Evolutionary conservation across 176 grass and related monocot genomes (phyloP).

Genomic region (Carex parvula): DNA sequence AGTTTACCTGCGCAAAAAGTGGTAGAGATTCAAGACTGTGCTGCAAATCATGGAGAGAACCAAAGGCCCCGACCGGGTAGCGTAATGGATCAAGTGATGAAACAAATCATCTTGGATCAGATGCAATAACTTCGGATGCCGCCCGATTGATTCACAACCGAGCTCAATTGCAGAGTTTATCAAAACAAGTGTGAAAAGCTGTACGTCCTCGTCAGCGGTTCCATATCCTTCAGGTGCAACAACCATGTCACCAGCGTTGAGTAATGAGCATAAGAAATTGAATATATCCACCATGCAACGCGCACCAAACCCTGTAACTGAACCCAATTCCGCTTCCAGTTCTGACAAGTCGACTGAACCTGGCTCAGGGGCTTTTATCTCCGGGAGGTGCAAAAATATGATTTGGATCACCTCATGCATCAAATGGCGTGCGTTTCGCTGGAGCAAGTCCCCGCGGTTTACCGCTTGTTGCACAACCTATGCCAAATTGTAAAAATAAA

Average conservation of each 20-base stretch:
- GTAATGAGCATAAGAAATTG: constrained; percentile 76
- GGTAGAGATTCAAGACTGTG: constrained; percentile 76
- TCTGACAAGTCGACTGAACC: neutral
- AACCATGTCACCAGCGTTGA: constrained; percentile 51
- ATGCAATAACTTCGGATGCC: constrained; percentile 60
- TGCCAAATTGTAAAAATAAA: neutral
- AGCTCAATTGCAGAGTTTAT: constrained; percentile 81
- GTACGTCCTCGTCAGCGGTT: constrained; percentile 67
- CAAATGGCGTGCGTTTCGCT: constrained; percentile 61
- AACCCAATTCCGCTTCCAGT: neutral
- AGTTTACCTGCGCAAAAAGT: constrained; percentile 63
- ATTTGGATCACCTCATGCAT: constrained; percentile 87
- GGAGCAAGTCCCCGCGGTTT: constrained; percentile 63
- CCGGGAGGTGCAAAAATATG: constrained; percentile 60
- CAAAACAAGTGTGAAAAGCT: constrained; percentile 86
- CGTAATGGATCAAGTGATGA: constrained; percentile 66
- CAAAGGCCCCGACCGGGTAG: constrained; percentile 49
- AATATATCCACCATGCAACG: constrained; percentile 88
- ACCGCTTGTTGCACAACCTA: constrained; percentile 76
- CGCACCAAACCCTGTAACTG: constrained; percentile 52
- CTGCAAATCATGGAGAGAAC: constrained; percentile 99
- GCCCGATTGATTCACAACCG: constrained; percentile 69
- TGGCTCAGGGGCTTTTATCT: constrained; percentile 30
- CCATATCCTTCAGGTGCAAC: constrained; percentile 43
- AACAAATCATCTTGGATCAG: constrained; percentile 89